These are phyloP conservation scores for Lasiodiplodia theobromae DNA, from an alignment of 2,329 filamentous ascomycete genomes.

Conservation along the genomic window DNA sequence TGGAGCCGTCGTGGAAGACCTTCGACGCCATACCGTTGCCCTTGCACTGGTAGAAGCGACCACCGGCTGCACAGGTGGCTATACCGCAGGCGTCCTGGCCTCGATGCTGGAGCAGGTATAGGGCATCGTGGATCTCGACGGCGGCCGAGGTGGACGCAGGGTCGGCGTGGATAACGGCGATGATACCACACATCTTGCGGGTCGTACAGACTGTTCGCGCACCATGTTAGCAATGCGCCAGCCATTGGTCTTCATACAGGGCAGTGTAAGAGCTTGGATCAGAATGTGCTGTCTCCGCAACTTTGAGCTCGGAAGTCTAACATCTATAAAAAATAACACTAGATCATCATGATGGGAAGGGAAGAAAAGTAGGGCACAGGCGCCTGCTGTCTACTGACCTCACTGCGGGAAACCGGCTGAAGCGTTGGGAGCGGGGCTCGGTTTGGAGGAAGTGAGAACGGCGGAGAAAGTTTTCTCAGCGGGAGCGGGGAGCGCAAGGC, in stretches of 20 bases:
- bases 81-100: conserved; percentile 92
- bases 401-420: neutral
- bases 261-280: conserved; percentile 20
- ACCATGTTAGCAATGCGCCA: conserved; percentile 7
- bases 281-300: conserved; percentile 34
- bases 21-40: conserved; percentile 86
- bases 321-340: conserved; percentile 44
- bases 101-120: conserved; percentile 58
- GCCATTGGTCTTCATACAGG: neutral
- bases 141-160: conserved; percentile 47
- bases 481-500: neutral
- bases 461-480: conserved; percentile 19
- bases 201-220: neutral
- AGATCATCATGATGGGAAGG: conserved; percentile 34
- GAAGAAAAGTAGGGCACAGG: neutral
- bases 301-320: conserved; percentile 51
- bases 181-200: conserved; percentile 59
- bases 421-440: conserved; percentile 4
- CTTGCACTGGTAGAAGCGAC: conserved; percentile 87
- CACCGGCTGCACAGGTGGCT: conserved; percentile 74
- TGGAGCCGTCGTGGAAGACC: conserved; percentile 82
- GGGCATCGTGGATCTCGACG: conserved; percentile 54
- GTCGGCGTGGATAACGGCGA: conserved; percentile 57
- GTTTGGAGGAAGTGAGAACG: neutral
- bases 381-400: neutral